Conservation (phyloP, 1,284 basidiomycete species). For the Cryptococcus maquisensis region DNA sequence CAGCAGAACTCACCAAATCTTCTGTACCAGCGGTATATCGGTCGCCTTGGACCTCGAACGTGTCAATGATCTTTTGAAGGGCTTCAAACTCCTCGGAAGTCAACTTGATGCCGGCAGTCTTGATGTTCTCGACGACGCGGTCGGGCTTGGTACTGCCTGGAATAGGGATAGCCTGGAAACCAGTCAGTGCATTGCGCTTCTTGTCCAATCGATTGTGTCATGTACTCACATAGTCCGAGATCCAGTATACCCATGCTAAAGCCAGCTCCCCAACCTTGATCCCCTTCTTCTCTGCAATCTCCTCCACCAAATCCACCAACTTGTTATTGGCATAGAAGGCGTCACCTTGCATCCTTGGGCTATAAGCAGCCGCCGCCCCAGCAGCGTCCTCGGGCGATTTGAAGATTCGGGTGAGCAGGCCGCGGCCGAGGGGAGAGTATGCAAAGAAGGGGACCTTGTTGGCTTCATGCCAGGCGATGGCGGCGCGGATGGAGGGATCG, state of each 20-base stretch:
- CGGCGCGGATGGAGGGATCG: constrained; percentile 51
- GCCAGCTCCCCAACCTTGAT: constrained; percentile 58
- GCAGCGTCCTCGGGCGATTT: constrained; percentile 53
- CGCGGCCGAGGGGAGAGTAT: constrained; percentile 61
- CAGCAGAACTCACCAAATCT: constrained; percentile 9
- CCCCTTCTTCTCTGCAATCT: constrained; percentile 54
- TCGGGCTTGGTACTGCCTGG: constrained; percentile 54
- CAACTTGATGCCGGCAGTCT: constrained; percentile 51
- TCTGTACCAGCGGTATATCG: constrained; percentile 24
- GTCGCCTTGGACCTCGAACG: constrained; percentile 30
- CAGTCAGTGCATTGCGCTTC: not conserved
- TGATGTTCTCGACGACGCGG: constrained; percentile 54
- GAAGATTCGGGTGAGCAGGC: constrained; percentile 57
- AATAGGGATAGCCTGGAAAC: constrained; percentile 53
- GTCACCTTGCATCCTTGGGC: constrained; percentile 47
- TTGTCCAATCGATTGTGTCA: no score
- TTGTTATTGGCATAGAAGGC: constrained; percentile 57
- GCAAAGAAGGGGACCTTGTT: constrained; percentile 55
- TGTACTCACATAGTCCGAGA: constrained; percentile 50
- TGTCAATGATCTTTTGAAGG: constrained; percentile 47
- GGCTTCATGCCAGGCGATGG: constrained; percentile 49
- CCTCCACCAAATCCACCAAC: constrained; percentile 53
- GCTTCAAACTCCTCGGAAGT: constrained; percentile 45
- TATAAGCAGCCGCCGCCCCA: constrained; percentile 29
- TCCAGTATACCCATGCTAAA: constrained; percentile 59